These are phyloP conservation scores for Grosmannia huntii DNA, from an alignment of 2,329 filamentous ascomycete species.

Conservation along the genomic window DNA sequence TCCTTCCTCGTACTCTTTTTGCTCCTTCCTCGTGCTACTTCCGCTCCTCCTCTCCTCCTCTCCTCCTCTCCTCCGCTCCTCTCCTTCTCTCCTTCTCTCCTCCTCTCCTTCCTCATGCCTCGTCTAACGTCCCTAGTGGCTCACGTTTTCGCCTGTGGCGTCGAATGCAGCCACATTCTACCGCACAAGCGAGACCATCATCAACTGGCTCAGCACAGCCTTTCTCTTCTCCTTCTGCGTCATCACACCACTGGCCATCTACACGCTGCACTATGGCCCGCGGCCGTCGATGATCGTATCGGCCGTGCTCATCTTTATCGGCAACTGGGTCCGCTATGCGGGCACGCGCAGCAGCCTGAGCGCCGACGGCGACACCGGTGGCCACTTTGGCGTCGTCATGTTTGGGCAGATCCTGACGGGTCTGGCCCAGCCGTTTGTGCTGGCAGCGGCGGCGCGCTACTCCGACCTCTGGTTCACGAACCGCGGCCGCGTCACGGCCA, in stretches of 20 bases:
- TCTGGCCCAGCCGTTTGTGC: constrained; percentile 81
- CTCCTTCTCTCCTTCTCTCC: no score
- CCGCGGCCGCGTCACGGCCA: constrained; percentile 71
- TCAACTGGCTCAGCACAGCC: constrained; percentile 88
- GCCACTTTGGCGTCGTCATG: constrained; percentile 66
- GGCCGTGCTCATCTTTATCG: constrained; percentile 60
- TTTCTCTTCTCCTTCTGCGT: constrained; percentile 77
- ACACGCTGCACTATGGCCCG: constrained; percentile 66
- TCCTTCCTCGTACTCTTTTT: not conserved
- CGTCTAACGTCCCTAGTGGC: constrained; percentile 50
- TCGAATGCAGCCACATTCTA: constrained; percentile 65
- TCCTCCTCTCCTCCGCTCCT: not conserved
- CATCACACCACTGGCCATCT: constrained; percentile 60
- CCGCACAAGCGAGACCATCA: constrained; percentile 54
- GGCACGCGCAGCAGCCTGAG: constrained; percentile 37
- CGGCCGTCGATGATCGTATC: constrained; percentile 64
- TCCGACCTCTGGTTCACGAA: constrained; percentile 92
- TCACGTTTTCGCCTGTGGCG: constrained; percentile 80
- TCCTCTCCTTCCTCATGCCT: no score
- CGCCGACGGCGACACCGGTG: constrained; percentile 21
- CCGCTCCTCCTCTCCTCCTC: no score
- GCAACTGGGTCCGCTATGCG: constrained; percentile 86
- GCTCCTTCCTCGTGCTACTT: no score
- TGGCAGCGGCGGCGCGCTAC: constrained; percentile 79
- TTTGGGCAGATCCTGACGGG: constrained; percentile 86